Evolutionary conservation across 2,329 filamentous ascomycete species (phyloP), one percentile per base, ranked within the genome.

Genomic region (Aspergillus sp.): DNA sequence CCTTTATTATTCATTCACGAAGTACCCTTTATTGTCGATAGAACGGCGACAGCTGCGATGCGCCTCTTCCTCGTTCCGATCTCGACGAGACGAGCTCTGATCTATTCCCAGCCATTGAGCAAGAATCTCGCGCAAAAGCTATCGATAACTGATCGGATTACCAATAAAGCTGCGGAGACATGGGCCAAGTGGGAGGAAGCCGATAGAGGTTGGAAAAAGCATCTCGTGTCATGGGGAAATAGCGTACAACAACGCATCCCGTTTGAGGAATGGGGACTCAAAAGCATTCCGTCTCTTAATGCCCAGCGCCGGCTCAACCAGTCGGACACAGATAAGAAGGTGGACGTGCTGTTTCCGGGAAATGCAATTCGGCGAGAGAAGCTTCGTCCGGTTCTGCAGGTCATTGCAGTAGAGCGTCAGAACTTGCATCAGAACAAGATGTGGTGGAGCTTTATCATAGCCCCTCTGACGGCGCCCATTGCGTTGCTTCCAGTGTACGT

Each of bases 201-300:
- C 56, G 83, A 90, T 15, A 77, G 76, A 41, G 87, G 88, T 46
- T 97, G 93, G 93, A 89, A 96, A 75, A 89, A 86, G 64, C 82
- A 82, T 58, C 78, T 96, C 17, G 91, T 93, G 45, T 77, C 80
- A 50, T 94, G 91, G 68, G 93, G 93, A 48, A 96, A 98, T 71
- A 75, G 82, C 43, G 82, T 88, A 13, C 81, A 98, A 52, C 84
- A 88, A 59, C 82, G 88, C 53, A 95, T 98, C 60, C 88, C 93
- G 2, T 96, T 88, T 66, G 88, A 97, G 71, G 93, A 98, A 84
- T 98, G 93, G 93, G 90, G 88, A 0, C 77, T 98, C 57, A 97
- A 97, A 73, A 95, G 89, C 32, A 84, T 98, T 45, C 93, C 93
- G 41, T 85, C 90, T 19, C 75, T 95, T 57, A 88, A 83, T 38